Evolutionary conservation across 2,329 filamentous ascomycete species (phyloP), one percentile per base, ranked within the genome.

Genomic region (Penicillium sp.): DNA sequence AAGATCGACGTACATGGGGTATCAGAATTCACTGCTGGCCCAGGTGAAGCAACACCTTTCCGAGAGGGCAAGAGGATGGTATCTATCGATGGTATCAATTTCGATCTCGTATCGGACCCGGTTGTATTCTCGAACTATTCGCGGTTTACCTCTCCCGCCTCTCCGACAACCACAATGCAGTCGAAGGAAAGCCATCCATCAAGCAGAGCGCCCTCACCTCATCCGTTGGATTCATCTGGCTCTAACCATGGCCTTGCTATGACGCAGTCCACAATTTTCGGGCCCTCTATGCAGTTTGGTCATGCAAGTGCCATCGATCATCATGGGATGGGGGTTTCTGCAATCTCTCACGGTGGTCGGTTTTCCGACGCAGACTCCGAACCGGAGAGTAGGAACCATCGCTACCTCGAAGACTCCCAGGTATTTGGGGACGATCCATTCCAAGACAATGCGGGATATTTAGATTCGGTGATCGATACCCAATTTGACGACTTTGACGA

Each of bases 91-190:
- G 72, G 73, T 49, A 71, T 81, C 24, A 74, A 74, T 50, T 66
- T 75, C 18, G 69, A 75, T 42, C 59, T 81, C 4, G 65, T 80
- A 16, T 79, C 77, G 4, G 76, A 80, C 53, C 69, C 75, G 3
- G 69, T 72, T 3, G 73, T 76, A n/a, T 79, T 81, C 46, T 72
- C 74, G 4, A 75, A 73, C 22, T 72, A 76, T 57, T 69, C 74
- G 38, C 65, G 68, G 5, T 75, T 75, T 31, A 61, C 61, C 5
- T 52, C 57, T 8, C 69, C 66, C 33, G 51, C 61, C 3, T 72
- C 66, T 10, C 68, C 70, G 10, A 62, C 67, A 18, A 67, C 66
- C 25, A 66, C 67, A 10, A 63, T 67, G 54, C 67, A 65, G 9
- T 67, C 69, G 13, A 70, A 68, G 43, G 56, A 53, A n/a, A 68